Evolutionary conservation across 2,329 filamentous ascomycete genomes (phyloP), one percentile per base, ranked within the genome.

Genomic region (Coniochaeta hoffmannii): DNA sequence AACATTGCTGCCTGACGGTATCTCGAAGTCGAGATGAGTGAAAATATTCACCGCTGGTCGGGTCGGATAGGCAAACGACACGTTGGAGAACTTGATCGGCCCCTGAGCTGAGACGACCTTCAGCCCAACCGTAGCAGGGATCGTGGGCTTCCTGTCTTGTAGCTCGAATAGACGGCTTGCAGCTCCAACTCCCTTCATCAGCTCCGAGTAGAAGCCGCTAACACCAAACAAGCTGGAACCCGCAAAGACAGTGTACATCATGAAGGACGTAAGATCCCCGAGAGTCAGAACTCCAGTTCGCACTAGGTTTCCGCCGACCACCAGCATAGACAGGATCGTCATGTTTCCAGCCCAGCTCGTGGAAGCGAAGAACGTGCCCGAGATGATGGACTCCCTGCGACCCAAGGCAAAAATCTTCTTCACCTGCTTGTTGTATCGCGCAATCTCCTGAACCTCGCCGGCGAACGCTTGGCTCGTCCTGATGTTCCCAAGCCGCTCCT

Each of bases 161-260:
- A 99, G 81, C 68, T 99, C 94, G 66, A 99, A 99, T 1, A 99
- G 78, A 58, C 94, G 88, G 65, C 88, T 96, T n/a, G 94, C 94
- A 41, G 94, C 94, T 65, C 95, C 94, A 4, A 96, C 93, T 41
- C 95, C 95, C 71, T 99, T 99, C 94, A 99, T 99, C 59, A 99
- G 79, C 69, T 99, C 94, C 0, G 92, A 96, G 72, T 97, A 99
- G 73, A 99, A 99, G 56, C 89, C 90, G 4, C 91, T 96, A 1
- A 99, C 77, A 4, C 94, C 94, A 63, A 97, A 96, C 60, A 99
- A 82, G 71, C 90, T 96, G 51, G 89, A 94, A 3, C 84, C 84
- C 7, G 84, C 83, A 69, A 86, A 97, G 3, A 90, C 93, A 3
- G 92, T 96, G 71, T 97, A 99, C 93, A 99, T 97, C 75, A 99